A percentile compares a stretch with the other conserved stretches of the same genome.
phyloP scores from a whole-genome alignment of 352 stramenopile species.

The Phytophthora pluvialis region DNA sequence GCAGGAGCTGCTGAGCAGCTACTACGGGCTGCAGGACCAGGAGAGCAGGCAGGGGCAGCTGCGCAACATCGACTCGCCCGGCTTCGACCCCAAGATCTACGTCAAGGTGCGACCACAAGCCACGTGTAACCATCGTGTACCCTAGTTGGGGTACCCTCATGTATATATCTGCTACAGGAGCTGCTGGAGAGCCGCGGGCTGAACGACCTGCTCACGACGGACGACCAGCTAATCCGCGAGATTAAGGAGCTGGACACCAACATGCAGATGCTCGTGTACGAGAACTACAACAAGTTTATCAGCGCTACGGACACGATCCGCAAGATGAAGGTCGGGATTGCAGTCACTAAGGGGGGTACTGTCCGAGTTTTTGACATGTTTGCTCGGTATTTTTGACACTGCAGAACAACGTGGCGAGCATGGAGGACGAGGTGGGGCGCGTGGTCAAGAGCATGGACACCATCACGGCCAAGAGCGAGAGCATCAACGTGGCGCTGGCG shows the following conservation, averaged over 20 bases:
- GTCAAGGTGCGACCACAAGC: conserved; percentile 53
- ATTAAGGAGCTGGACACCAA: conserved; percentile 97
- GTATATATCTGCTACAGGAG: conserved; percentile 36
- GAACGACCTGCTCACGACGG: conserved; percentile 71
- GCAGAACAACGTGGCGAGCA: conserved; percentile 90
- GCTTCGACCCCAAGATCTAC: conserved; percentile 76
- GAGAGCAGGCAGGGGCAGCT: conserved; percentile 70
- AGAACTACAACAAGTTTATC: conserved; percentile 99
- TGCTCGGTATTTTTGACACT: conserved; percentile 1
- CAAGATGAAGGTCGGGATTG: conserved; percentile 86
- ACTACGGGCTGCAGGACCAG: conserved; percentile 85
- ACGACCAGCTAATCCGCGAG: conserved; percentile 87
- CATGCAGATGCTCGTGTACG: conserved; percentile 99
- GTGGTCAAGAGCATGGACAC: conserved; percentile 91
- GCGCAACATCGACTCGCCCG: conserved; percentile 79
- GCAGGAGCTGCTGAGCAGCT: conserved; percentile 90
- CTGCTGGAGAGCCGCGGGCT: conserved; percentile 67
- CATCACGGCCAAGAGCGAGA: conserved; percentile 86
- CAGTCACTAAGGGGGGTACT: neutral
- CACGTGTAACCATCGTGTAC: conserved; percentile 1
- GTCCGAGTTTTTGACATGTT: neutral
- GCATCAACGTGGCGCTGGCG: conserved; percentile 90
- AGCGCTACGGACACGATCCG: conserved; percentile 99
- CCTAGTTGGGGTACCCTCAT: conserved; percentile 5
- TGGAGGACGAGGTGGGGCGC: conserved; percentile 89